A percentile compares a stretch with the other conserved stretches of the same genome.
These are phyloP conservation scores for Trametes gibbosa DNA, from an alignment of 768 basidiomycete species.

Conservation along the genomic window DNA sequence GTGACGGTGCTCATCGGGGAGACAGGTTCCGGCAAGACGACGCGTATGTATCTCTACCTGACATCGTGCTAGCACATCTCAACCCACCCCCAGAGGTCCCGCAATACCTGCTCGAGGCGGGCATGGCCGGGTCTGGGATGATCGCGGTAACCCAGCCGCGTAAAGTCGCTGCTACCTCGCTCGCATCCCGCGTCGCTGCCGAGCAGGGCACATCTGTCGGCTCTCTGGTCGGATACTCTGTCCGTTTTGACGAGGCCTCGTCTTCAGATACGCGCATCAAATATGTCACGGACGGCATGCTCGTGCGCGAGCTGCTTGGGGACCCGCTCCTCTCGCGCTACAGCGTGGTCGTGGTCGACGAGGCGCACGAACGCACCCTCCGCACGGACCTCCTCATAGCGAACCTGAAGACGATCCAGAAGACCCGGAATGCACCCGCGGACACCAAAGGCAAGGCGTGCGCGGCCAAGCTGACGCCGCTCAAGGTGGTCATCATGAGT, in stretches of 20 bases:
- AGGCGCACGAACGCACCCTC: slow-evolving; percentile 94
- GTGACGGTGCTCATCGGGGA: slow-evolving; percentile 91
- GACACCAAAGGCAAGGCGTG: slow-evolving; percentile 35
- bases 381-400: slow-evolving; percentile 94
- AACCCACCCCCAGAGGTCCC: slow-evolving; percentile 71
- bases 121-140: slow-evolving; percentile 64
- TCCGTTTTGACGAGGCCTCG: slow-evolving; percentile 89
- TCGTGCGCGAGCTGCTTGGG: slow-evolving; percentile 85
- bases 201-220: slow-evolving; percentile 79
- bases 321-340: slow-evolving; percentile 78
- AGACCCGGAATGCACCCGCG: slow-evolving; percentile 50
- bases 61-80: not conserved
- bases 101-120: slow-evolving; percentile 88
- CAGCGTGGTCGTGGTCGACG: slow-evolving; percentile 89
- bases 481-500: slow-evolving; percentile 96
- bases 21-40: slow-evolving; percentile 98
- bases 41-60: slow-evolving; percentile 60
- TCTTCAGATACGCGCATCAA: slow-evolving; percentile 80
- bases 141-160: slow-evolving; percentile 96
- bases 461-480: slow-evolving; percentile 46
- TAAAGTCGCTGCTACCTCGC: slow-evolving; percentile 89
- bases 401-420: slow-evolving; percentile 80
- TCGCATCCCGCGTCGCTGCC: slow-evolving; percentile 86
- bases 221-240: slow-evolving; percentile 84
- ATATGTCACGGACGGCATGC: slow-evolving; percentile 97